phyloP scores from a whole-genome alignment of 2,329 filamentous ascomycete genomes.

The Cryphonectria radicalis region DNA sequence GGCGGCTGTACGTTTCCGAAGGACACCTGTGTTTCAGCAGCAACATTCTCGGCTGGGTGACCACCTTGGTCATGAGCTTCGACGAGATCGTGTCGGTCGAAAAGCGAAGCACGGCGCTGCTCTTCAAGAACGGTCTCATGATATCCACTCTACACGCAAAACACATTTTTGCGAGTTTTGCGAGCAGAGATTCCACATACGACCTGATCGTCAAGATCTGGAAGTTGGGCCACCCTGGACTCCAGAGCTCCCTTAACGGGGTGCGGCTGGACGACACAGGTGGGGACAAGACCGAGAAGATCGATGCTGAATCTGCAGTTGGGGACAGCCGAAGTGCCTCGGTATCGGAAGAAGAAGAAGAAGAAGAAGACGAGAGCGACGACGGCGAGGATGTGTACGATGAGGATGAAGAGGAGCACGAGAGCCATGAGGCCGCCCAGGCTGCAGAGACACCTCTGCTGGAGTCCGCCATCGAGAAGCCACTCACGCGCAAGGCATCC shows the following conservation, averaged over 20 bases:
- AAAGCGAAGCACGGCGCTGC: conserved; percentile 91
- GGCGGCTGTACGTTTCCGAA: conserved; percentile 93
- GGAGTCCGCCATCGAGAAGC: conserved; percentile 64
- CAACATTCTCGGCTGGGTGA: conserved; percentile 98
- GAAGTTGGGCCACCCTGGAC: conserved; percentile 92
- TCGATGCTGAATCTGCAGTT: conserved; percentile 55
- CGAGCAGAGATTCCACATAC: conserved; percentile 93
- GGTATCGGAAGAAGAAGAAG: conserved; percentile 53
- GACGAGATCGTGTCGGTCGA: conserved; percentile 97
- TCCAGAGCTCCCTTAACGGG: conserved; percentile 90
- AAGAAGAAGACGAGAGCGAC: conserved; percentile 59
- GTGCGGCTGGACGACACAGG: conserved; percentile 79
- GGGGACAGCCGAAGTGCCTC: conserved; percentile 58
- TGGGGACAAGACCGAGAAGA: conserved; percentile 90
- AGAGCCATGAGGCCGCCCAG: conserved; percentile 64
- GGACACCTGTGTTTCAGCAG: conserved; percentile 98
- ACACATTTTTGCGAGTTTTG: conserved; percentile 93
- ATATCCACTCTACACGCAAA: conserved; percentile 95
- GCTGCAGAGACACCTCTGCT: conserved; percentile 46
- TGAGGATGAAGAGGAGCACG: conserved; percentile 76
- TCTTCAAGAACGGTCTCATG: conserved; percentile 97
- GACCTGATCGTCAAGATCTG: conserved; percentile 97
- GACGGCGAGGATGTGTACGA: conserved; percentile 80
- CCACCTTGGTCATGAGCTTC: conserved; percentile 96
- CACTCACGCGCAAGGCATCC: conserved; percentile 73